Base-by-base conservation (phyloP, 2,329 filamentous ascomycete genomes). In the Pseudogymnoascus sp. region DNA sequence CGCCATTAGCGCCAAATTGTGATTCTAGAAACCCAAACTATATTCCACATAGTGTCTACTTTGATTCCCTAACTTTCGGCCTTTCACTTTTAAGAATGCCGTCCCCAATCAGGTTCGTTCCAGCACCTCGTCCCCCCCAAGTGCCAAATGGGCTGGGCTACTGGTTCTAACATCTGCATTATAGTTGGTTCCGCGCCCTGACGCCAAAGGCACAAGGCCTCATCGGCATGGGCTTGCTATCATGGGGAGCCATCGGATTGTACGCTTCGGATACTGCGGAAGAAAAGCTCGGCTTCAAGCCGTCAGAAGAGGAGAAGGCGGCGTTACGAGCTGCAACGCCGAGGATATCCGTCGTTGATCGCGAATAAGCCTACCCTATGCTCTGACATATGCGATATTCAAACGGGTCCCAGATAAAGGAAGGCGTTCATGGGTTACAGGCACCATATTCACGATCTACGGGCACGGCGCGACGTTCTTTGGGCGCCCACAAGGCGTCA, bases 171-270 rank as follows among this genome's bases (percentile, higher is more conserved):
- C 33, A 60, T n/a, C 5, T 40, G 14, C 14, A 10, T 12, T 16
- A 12, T 61, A 89, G 86, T 70, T 79, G 85, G 61, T 96, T 92
- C 78, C 86, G 82, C 72, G 84, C 83, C 69, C 85, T 96, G 62
- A 78, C 87, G 3, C 83, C 88, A 16, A 86, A 83, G 68, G 88
- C 89, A 23, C 88, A 89, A 63, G 76, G 90, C 44, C 76, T 87
- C 59, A 80, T 96, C 66, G 92, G 92, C 68, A 73, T 85, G 59
- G 88, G 86, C 69, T 76, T 96, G 67, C 84, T 96, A 71, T 84
- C 84, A 35, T 96, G 91, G 84, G 91, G 90, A 12, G 77, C 79
- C 42, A 77, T 85, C 42, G 92, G 91, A 14, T 80, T 94, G n/a
- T 87, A 88, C 72, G 72, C 90, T 16, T 85, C 88, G 4, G 89